phyloP scores from a whole-genome alignment of 1,139 yeast genomes.

The Meyerozyma elateridarum region DNA sequence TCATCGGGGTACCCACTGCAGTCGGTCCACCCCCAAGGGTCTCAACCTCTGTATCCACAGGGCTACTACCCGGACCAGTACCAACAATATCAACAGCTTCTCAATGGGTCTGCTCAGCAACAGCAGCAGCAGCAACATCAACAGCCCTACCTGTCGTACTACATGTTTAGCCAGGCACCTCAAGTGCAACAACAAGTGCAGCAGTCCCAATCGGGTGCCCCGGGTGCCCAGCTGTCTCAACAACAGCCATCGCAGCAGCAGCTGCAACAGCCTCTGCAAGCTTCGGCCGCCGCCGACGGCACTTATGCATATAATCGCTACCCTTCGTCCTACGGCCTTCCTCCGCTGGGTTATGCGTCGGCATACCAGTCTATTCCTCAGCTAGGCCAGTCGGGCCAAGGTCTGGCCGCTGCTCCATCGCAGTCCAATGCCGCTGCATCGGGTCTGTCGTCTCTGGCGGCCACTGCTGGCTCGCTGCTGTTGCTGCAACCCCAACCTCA shows the following conservation, averaged over 20 bases:
- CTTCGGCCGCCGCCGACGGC: slow-evolving; percentile 5
- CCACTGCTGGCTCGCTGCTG: slow-evolving; percentile 8
- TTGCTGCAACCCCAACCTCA: slow-evolving; percentile 9
- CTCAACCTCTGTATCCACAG: slow-evolving; percentile 4
- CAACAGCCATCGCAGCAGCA: slow-evolving; percentile 9
- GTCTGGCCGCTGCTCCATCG: slow-evolving; percentile 1
- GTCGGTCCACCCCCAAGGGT: slow-evolving; percentile 2
- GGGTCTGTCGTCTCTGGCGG: slow-evolving; percentile 5
- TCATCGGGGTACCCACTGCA: slow-evolving; percentile 1
- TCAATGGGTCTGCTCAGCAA: slow-evolving; percentile 2
- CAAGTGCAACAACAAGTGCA: slow-evolving; percentile 9
- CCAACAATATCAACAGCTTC: slow-evolving; percentile 4
- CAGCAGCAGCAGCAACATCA: slow-evolving; percentile 12
- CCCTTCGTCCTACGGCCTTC: slow-evolving; percentile 3
- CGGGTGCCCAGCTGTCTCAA: slow-evolving; percentile 10
- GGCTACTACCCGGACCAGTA: slow-evolving; percentile 5
- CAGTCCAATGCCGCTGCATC: slow-evolving; percentile 5
- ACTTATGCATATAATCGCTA: slow-evolving; percentile 2
- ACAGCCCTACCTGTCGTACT: slow-evolving; percentile 21
- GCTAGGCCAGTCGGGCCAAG: neutral
- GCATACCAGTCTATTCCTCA: slow-evolving; percentile 4
- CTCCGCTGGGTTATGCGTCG: slow-evolving; percentile 3
- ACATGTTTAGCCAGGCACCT: slow-evolving; percentile 17
- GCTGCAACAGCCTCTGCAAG: slow-evolving; percentile 8
- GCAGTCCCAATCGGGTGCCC: slow-evolving; percentile 12